Evolutionary conservation across 179 eudicot genomes (phyloP).

Genomic region (Beta lomatogona): DNA sequence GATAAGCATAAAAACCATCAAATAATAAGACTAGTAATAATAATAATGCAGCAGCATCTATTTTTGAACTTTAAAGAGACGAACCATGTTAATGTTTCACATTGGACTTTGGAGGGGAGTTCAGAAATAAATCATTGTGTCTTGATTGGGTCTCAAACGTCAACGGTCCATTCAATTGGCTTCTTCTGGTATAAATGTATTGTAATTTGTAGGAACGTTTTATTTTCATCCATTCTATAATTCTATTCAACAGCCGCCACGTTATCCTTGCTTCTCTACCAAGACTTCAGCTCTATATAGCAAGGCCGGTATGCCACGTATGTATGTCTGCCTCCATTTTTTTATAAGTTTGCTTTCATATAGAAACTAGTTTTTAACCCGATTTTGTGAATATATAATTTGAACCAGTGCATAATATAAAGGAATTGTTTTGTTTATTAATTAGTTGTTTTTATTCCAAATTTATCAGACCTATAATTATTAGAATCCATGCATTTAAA

Average conservation of each 20-base stretch:
- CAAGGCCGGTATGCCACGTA: slow-evolving; percentile 18
- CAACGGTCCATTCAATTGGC: slow-evolving; percentile 22
- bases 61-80: background rate
- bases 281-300: background rate
- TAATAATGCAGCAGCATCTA: background rate
- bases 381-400: too few relatives aligned
- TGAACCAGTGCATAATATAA: too few relatives aligned
- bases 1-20: background rate
- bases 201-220: background rate
- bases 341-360: too few relatives aligned
- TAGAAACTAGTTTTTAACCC: too few relatives aligned
- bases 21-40: background rate
- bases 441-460: too few relatives aligned
- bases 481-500: too few relatives aligned
- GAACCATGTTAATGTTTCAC: slow-evolving; percentile 13
- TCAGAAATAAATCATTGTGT: background rate
- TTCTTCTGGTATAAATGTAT: background rate
- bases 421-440: too few relatives aligned
- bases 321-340: background rate
- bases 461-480: too few relatives aligned
- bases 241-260: slow-evolving; percentile 28
- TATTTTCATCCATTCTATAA: background rate
- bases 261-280: slow-evolving; percentile 26
- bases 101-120: background rate
- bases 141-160: background rate